Percentiles rank a stretch among this genome's conserved stretches.
Conservation (phyloP, 2,329 filamentous ascomycete species). For the Sporothrix brasiliensis region DNA sequence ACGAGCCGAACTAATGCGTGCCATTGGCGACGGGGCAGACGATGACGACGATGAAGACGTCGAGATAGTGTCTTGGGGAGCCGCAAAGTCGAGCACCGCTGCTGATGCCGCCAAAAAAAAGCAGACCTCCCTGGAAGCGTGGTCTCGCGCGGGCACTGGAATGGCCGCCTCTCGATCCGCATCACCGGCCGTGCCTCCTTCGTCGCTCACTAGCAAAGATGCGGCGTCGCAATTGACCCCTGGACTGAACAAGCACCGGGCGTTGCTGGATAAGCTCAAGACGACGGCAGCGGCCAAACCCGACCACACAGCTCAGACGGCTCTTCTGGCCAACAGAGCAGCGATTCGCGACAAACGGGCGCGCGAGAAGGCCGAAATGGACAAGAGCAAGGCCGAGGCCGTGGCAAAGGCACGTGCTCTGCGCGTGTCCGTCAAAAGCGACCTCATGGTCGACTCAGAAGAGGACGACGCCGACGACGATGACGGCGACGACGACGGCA, state of each 20-base stretch:
- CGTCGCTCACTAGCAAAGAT: slow-evolving; percentile 49
- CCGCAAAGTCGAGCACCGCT: slow-evolving; percentile 17
- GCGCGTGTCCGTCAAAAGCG: slow-evolving; percentile 65
- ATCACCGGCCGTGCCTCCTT: background rate
- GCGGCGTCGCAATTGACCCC: slow-evolving; percentile 51
- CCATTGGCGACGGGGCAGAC: slow-evolving; percentile 62
- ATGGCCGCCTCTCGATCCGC: background rate
- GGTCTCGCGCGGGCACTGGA: slow-evolving; percentile 31
- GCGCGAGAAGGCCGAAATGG: slow-evolving; percentile 73
- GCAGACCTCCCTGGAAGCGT: slow-evolving; percentile 37
- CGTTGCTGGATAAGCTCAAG: slow-evolving; percentile 53
- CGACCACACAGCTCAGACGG: slow-evolving; percentile 44
- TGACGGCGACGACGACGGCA: slow-evolving; percentile 63
- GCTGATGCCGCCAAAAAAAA: slow-evolving; percentile 40
- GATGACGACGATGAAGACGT: slow-evolving; percentile 47
- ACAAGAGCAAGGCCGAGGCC: slow-evolving; percentile 69
- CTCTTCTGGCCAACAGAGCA: slow-evolving; percentile 47
- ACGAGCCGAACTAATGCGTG: slow-evolving; percentile 76
- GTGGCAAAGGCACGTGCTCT: slow-evolving; percentile 70
- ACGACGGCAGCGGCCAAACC: slow-evolving; percentile 46
- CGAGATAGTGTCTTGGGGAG: slow-evolving; percentile 44
- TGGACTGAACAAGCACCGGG: slow-evolving; percentile 50
- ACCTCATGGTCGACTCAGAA: slow-evolving; percentile 88
- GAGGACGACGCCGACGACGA: slow-evolving; percentile 70
- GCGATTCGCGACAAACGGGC: slow-evolving; percentile 74